Base-by-base conservation (phyloP, 2,329 filamentous ascomycete species). In the Paraphaeosphaeria sporulosa region DNA sequence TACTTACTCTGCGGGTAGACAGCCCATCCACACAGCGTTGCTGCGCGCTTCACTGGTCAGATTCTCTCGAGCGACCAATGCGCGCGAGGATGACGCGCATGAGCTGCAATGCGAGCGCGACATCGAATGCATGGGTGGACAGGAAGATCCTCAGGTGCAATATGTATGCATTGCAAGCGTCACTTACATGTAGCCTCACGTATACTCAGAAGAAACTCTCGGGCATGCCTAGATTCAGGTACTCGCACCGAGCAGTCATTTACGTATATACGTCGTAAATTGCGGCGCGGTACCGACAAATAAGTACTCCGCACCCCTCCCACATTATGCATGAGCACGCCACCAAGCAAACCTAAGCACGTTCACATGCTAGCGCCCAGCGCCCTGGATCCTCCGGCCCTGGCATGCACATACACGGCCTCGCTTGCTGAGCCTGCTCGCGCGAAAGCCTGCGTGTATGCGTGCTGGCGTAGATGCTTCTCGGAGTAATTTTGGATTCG, bases 81-180 rank as follows among this genome's bases (percentile, higher is more conserved):
- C 58, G 51, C 40, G 47, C 44, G 38, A 19, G 38, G n/a, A 60
- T 60, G 58, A 56, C 53, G 52, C 42, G 53, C 58, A 60, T 60
- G 44, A 51, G 23, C 8, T 55, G 52, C 52, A 55, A 46, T 55
- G 52, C 42, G 23, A 42, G n/a, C 52, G n/a, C 9, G 42, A 55
- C 23, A 25, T 55, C 19, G 12, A 23, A 17, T 55, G 40, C 42
- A 34, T 55, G n/a, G 21, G 15, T n/a, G 10, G n/a, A 12, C n/a
- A 2, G 8, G 9, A 23, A 44, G 42, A 21, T 19, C 19, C 42
- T 19, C 47, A 13, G 9, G 34, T 10, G n/a, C 27, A 36, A 25
- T 17, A 21, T 21, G 25, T 17, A 36, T 34, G 44, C n/a, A 27
- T n/a, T 4, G 17, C 27, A 21, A 5, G 44, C 13, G 38, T 19